Evolutionary conservation across 306 rosid species (phyloP).

Genomic region (Quercus berberidifolia): DNA sequence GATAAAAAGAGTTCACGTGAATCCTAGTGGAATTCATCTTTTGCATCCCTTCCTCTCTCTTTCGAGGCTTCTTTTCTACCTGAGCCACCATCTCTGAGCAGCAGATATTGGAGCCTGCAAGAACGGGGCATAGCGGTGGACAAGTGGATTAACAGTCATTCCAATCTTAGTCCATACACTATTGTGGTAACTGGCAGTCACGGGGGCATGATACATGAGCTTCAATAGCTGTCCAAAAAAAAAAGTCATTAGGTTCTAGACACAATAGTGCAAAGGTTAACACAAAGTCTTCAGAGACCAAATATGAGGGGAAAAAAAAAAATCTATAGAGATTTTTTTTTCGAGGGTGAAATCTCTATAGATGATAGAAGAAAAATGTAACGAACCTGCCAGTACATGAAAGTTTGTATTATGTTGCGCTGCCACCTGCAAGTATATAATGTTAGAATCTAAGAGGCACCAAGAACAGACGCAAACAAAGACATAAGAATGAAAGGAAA

Average conservation of each 20-base stretch:
- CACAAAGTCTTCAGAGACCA: neutral
- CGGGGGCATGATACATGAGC: slow-evolving; percentile 93
- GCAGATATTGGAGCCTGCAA: slow-evolving; percentile 69
- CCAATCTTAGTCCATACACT: slow-evolving; percentile 85
- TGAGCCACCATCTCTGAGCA: slow-evolving; percentile 88
- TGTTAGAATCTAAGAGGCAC: slow-evolving; percentile 8
- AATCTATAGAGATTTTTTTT: neutral
- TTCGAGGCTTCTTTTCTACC: slow-evolving; percentile 38
- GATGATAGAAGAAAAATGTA: slow-evolving; percentile 5
- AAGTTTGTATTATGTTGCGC: slow-evolving; percentile 80
- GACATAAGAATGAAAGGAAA: neutral
- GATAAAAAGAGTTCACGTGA: neutral
- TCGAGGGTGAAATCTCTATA: neutral
- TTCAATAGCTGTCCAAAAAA: slow-evolving; percentile 60
- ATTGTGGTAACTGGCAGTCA: slow-evolving; percentile 72
- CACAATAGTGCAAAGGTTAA: neutral
- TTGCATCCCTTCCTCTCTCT: neutral
- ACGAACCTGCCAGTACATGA: slow-evolving; percentile 96
- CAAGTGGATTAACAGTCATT: slow-evolving; percentile 47
- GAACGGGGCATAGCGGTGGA: slow-evolving; percentile 64
- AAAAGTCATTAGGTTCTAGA: neutral
- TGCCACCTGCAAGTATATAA: slow-evolving; percentile 63
- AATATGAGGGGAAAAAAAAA: neutral
- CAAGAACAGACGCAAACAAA: slow-evolving; percentile 1
- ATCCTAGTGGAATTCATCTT: neutral